Evolutionary conservation across 2,329 filamentous ascomycete species (phyloP).

Genomic region (Penicillium sp.): DNA sequence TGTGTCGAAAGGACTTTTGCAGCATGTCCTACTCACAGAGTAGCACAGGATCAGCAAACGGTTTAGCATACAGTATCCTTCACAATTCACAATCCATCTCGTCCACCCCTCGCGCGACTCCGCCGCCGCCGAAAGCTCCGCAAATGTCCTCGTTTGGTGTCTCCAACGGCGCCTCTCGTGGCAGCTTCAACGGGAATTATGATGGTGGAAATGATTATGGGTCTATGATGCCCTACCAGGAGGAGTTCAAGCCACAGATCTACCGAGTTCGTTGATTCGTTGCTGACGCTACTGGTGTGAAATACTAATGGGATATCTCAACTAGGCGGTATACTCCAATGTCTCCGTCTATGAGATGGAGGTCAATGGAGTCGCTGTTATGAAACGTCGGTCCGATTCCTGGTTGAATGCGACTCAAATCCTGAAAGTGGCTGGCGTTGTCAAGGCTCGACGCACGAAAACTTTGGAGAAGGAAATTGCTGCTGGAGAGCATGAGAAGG

Average conservation of each 20-base stretch:
- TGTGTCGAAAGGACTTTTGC: conserved; percentile 2
- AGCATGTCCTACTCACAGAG: conserved; percentile 49
- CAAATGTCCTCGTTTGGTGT: conserved; percentile 53
- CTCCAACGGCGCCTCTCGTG: conserved; percentile 45
- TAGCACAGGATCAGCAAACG: conserved; percentile 47
- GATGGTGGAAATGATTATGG: conserved; percentile 51
- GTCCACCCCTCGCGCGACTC: conserved; percentile 53
- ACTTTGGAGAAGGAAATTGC: conserved; percentile 98
- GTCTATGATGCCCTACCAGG: conserved; percentile 44
- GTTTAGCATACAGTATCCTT: conserved; percentile 47
- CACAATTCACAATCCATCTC: conserved; percentile 53
- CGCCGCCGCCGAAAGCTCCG: conserved; percentile 50
- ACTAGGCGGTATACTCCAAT: conserved; percentile 85
- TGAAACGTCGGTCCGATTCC: conserved; percentile 92
- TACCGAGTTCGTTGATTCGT: conserved; percentile 50
- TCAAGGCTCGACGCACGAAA: conserved; percentile 97
- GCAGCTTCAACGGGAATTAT: conserved; percentile 48
- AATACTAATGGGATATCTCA: conserved; percentile 22
- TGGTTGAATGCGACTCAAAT: conserved; percentile 99
- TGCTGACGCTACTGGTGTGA: conserved; percentile 6
- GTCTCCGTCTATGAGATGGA: conserved; percentile 99
- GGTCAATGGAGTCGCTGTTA: conserved; percentile 88
- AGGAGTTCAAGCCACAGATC: conserved; percentile 54
- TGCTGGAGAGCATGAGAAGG: conserved; percentile 95
- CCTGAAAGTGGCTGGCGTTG: conserved; percentile 93